A percentile compares a stretch with the other conserved stretches of the same genome.
phyloP scores from a whole-genome alignment of 441 rosid genomes.

The Pelargonium citronellum region DNA sequence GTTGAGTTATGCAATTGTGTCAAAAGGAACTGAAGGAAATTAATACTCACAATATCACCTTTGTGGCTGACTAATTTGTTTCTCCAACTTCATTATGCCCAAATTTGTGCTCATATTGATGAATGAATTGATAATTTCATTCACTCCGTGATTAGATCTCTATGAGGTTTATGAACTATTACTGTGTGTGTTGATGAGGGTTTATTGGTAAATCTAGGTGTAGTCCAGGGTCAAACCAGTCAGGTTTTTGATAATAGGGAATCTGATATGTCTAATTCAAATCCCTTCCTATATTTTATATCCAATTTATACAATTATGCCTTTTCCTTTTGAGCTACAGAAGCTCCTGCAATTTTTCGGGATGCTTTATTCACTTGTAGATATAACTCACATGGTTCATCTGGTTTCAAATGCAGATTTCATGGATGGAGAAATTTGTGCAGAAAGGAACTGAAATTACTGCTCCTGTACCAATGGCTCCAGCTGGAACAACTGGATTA shows the following conservation, averaged over 20 bases:
- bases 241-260: not conserved
- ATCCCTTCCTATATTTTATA: not conserved
- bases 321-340: conserved; percentile 6
- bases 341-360: conserved; percentile 6
- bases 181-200: too few relatives aligned
- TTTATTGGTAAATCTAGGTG: too few relatives aligned
- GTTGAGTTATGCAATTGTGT: too few relatives aligned
- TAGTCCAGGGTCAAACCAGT: not conserved
- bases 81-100: too few relatives aligned
- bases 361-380: not conserved
- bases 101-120: too few relatives aligned
- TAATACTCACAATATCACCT: too few relatives aligned
- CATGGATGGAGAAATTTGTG: conserved; percentile 99
- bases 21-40: too few relatives aligned
- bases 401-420: conserved; percentile 54
- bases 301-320: not conserved
- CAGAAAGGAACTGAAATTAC: conserved; percentile 88
- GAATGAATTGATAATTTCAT: too few relatives aligned
- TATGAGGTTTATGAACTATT: too few relatives aligned
- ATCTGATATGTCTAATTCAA: conserved; percentile 1
- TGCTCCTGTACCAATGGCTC: conserved; percentile 97
- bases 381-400: conserved; percentile 5
- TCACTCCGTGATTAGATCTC: too few relatives aligned
- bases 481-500: conserved; percentile 91
- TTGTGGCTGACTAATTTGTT: too few relatives aligned